Evolutionary conservation across 2,329 filamentous ascomycete genomes (phyloP).

Genomic region (Seiridium unicorne): DNA sequence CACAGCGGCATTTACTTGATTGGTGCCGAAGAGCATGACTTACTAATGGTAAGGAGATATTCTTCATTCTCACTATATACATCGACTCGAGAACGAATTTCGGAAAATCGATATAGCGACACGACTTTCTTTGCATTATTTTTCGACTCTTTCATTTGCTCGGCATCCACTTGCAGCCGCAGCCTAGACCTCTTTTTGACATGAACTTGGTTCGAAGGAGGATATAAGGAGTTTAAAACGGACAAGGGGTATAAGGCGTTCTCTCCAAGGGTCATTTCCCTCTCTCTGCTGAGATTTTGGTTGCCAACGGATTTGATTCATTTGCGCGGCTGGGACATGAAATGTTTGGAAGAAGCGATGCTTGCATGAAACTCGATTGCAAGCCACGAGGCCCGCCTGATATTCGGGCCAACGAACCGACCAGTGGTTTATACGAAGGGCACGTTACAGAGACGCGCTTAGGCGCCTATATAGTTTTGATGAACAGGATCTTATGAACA

Average conservation of each 20-base stretch:
- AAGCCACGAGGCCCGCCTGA: neutral
- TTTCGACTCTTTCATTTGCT: neutral
- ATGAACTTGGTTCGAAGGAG: neutral
- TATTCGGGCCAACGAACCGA: neutral
- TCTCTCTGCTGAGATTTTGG: neutral
- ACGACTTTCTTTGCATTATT: neutral
- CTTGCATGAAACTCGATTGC: neutral
- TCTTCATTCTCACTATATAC: neutral
- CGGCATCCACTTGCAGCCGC: neutral
- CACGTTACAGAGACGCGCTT: neutral
- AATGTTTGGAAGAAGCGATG: neutral
- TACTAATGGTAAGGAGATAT: neutral
- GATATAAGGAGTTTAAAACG: slow-evolving; percentile 5
- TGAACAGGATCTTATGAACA: neutral
- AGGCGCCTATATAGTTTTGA: neutral
- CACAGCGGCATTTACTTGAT: neutral
- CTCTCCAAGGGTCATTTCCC: neutral
- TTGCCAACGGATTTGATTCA: neutral
- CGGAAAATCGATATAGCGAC: too few species aligned
- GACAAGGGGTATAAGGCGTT: neutral
- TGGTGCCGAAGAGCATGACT: neutral
- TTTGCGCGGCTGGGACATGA: neutral
- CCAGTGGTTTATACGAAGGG: too few species aligned
- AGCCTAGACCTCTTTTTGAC: neutral
- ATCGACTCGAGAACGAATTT: neutral